phyloP scores from a whole-genome alignment of 163 green algal species.

The Scenedesmus sp. region DNA sequence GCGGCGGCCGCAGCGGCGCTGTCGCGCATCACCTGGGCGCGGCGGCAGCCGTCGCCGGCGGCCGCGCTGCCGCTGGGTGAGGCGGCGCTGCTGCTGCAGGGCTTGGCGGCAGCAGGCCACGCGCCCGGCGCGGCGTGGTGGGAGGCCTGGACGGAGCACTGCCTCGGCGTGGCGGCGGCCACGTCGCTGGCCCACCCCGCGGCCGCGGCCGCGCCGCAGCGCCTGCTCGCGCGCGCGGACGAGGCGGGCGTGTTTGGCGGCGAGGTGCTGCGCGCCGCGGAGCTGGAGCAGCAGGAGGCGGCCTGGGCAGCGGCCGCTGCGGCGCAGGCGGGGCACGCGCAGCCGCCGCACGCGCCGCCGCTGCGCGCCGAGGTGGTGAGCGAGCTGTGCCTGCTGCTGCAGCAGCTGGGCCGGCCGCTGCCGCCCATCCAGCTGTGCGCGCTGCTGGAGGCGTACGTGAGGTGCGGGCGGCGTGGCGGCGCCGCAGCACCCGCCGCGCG shows the following conservation, averaged over 20 bases:
- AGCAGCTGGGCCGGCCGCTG: background rate
- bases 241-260: background rate
- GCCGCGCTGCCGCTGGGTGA: background rate
- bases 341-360: background rate
- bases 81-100: constrained; percentile 31
- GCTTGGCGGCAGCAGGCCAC: background rate
- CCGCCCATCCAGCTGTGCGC: constrained; percentile 4
- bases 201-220: background rate
- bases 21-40: too few species aligned
- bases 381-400: constrained; percentile 17
- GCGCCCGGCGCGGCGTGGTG: constrained; percentile 12
- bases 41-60: background rate
- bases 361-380: constrained; percentile 9
- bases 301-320: background rate
- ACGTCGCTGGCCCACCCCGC: background rate
- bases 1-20: constrained; percentile 16
- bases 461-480: background rate
- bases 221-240: too few species aligned
- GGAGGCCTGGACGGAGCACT: constrained; percentile 14
- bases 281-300: constrained; percentile 21
- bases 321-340: background rate
- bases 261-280: background rate
- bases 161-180: background rate
- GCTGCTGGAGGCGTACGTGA: constrained; percentile 31
- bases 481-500: background rate